Evolutionary conservation across 2,329 filamentous ascomycete species (phyloP), one percentile per base, ranked within the genome.

Genomic region (Zymoseptoria pseudotritici): DNA sequence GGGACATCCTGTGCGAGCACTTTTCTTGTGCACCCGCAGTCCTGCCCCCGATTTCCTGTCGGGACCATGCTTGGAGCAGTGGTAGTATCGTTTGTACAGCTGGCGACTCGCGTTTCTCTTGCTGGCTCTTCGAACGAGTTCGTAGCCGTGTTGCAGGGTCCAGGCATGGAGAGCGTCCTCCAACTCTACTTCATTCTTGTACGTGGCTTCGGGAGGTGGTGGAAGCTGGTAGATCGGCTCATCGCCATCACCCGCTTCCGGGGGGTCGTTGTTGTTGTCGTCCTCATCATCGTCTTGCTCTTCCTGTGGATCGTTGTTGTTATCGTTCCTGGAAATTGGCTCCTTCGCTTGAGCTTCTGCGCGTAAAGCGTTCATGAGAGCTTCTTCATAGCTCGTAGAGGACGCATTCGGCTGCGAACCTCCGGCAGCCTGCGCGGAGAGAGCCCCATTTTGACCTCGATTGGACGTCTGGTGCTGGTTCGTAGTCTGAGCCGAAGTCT

Each of bases 71-170:
- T 69, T 71, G 58, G 66, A 67, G 66, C 71, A 72, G 54, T 72
- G 67, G 55, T 68, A 71, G 62, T 72, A 72, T 24, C 71, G 69
- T 61, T 72, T 72, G 65, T 72, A 72, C 22, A 71, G 63, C 42
- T 67, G 59, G 19, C 70, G 69, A n/a, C 57, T 57, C 3, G 69
- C 69, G 53, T 72, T 72, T 64, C 69, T 71, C 65, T 71, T 72
- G 59, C 66, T 69, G 4, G 70, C 69, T 29, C 71, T 64, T 5
- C 70, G 65, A 1, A 72, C 71, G 19, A 72, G 59, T 61, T 72
- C 71, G 56, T 71, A 72, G 52, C 71, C 71, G 52, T 72, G 71
- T 58, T 71, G 70, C 3, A 69, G 60, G 17, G 67, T 67, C 70
- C 70, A 72, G 2, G 68, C 68, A 57, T 72, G 71, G 21, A 72